These are phyloP conservation scores for Diaporthe sp. DNA, from an alignment of 2,329 filamentous ascomycete species.

Conservation along the genomic window DNA sequence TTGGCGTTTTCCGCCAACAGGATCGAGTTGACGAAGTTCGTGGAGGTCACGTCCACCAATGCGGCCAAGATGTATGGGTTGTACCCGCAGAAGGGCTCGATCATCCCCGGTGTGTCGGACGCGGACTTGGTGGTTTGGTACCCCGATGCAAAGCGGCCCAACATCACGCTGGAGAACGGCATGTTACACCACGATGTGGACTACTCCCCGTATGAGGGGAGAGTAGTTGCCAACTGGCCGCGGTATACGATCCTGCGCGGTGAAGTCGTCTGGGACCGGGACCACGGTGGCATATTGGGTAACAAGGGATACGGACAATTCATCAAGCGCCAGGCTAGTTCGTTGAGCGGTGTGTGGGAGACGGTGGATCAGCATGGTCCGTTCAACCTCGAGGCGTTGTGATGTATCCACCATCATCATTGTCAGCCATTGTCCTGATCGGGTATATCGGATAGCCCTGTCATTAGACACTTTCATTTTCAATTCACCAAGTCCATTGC, in stretches of 20 bases:
- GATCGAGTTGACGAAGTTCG: constrained; percentile 62
- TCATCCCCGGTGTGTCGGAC: constrained; percentile 64
- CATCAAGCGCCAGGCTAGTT: constrained; percentile 55
- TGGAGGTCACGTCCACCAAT: constrained; percentile 67
- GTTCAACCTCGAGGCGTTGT: constrained; percentile 40
- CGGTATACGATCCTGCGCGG: constrained; percentile 71
- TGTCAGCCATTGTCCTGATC: neutral
- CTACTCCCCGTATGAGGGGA: constrained; percentile 73
- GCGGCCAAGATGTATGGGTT: constrained; percentile 70
- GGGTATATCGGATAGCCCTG: neutral
- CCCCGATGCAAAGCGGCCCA: constrained; percentile 57
- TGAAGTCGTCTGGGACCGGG: constrained; percentile 68
- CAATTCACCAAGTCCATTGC: neutral
- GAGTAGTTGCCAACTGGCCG: constrained; percentile 69
- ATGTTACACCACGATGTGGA: constrained; percentile 73
- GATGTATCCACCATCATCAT: neutral
- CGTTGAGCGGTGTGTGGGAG: constrained; percentile 44
- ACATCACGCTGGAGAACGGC: constrained; percentile 62
- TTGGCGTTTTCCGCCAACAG: constrained; percentile 58
- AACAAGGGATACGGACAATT: constrained; percentile 64
- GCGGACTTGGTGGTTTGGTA: constrained; percentile 73
- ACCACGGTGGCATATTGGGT: constrained; percentile 64
- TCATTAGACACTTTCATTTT: neutral
- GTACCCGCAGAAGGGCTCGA: constrained; percentile 63
- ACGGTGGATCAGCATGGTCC: constrained; percentile 41